phyloP scores from a whole-genome alignment of 345 rosid species.

The Eucalyptus curtisii region DNA sequence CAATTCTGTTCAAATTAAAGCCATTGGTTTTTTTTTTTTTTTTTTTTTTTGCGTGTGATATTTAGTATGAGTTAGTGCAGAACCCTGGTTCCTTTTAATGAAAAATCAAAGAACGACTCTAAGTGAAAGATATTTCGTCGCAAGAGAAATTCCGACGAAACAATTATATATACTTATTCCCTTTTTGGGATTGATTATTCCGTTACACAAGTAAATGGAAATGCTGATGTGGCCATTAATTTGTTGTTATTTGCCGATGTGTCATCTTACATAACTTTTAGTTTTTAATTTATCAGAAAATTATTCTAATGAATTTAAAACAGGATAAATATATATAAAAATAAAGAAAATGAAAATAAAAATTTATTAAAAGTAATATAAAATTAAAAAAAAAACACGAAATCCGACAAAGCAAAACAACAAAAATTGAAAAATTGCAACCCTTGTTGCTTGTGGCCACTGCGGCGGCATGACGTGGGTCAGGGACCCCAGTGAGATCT shows the following conservation, averaged over 20 bases:
- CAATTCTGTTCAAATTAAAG: no score
- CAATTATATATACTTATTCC: neutral
- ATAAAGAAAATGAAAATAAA: neutral
- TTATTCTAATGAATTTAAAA: neutral
- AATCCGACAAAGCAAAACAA: neutral
- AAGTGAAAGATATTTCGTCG: no score
- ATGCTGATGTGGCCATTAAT: neutral
- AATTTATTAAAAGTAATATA: neutral
- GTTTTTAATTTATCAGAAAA: neutral
- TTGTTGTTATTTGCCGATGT: rapidly evolving
- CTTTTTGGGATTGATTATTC: neutral
- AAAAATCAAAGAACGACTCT: no score
- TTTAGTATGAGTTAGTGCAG: no score
- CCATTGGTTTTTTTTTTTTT: no score
- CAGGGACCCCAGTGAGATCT: neutral
- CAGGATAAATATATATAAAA: neutral
- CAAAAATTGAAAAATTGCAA: neutral
- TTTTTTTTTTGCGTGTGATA: no score
- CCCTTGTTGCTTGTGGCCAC: neutral
- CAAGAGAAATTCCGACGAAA: rapidly evolving
- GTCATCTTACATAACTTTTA: neutral
- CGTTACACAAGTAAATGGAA: neutral
- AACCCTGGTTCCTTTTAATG: rapidly evolving
- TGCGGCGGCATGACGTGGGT: rapidly evolving
- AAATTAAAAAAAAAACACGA: neutral